phyloP scores from a whole-genome alignment of 2,329 filamentous ascomycete genomes.

The Talaromyces albobiverticillius region DNA sequence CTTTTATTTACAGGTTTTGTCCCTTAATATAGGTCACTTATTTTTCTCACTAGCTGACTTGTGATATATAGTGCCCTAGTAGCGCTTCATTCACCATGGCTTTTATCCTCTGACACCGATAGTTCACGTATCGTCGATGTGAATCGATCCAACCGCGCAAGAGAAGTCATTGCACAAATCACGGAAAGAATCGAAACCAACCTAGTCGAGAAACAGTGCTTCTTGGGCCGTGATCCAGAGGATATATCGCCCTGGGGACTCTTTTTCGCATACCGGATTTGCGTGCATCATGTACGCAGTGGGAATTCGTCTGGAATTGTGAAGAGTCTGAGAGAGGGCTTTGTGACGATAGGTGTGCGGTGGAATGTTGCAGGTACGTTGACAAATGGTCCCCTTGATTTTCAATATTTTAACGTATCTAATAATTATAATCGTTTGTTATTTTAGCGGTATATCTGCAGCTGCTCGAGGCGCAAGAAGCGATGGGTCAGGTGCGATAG shows the following conservation, averaged over 20 bases:
- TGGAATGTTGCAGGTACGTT: slow-evolving; percentile 10
- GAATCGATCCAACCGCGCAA: background rate
- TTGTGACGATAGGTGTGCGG: slow-evolving; percentile 1
- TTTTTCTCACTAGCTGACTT: background rate
- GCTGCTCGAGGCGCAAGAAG: slow-evolving; percentile 5
- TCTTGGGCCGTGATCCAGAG: slow-evolving; percentile 19
- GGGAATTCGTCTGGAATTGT: background rate
- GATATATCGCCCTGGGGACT: slow-evolving; percentile 23
- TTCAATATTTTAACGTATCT: background rate
- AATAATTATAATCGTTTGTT: background rate
- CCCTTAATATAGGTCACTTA: background rate
- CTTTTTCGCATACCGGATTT: slow-evolving; percentile 23
- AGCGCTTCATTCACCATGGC: slow-evolving; percentile 1
- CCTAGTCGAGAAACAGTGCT: slow-evolving; percentile 18
- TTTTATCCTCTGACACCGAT: background rate
- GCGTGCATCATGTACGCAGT: slow-evolving; percentile 12
- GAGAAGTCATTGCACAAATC: slow-evolving; percentile 3
- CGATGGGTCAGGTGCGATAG: background rate
- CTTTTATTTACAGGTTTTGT: slow-evolving; percentile 23
- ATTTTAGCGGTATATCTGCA: slow-evolving; percentile 3
- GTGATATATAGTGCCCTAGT: background rate
- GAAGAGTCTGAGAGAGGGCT: background rate
- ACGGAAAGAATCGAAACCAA: slow-evolving; percentile 13
- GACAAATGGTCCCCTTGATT: background rate
- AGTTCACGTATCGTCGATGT: background rate